Evolutionary conservation across 495 filamentous ascomycete species (phyloP).

Genomic region (Penicillium goetzii): DNA sequence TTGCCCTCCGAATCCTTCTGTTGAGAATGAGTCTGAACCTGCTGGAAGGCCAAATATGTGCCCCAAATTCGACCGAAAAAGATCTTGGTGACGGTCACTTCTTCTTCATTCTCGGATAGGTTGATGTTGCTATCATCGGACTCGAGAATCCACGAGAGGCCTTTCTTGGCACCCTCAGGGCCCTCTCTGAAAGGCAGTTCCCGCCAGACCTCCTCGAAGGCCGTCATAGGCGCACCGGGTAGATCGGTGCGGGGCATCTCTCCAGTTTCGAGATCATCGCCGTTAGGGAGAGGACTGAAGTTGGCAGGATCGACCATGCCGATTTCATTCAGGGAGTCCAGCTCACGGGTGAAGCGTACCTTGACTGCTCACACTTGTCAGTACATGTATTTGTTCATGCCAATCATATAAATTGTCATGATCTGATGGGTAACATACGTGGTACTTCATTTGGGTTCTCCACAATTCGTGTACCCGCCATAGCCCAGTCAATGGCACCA

Average conservation of each 20-base stretch:
- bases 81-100: conserved; percentile 33
- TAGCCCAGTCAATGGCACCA: conserved; percentile 30
- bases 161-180: conserved; percentile 26
- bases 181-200: conserved; percentile 35
- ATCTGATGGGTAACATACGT: conserved; percentile 7
- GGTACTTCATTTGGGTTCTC: conserved; percentile 21
- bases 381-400: not conserved
- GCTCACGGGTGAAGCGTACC: conserved; percentile 23
- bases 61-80: conserved; percentile 46
- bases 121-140: conserved; percentile 26
- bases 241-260: conserved; percentile 31
- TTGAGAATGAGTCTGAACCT: conserved; percentile 31
- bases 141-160: conserved; percentile 45
- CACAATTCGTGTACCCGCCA: conserved; percentile 22
- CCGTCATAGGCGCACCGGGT: conserved; percentile 24
- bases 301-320: conserved; percentile 19
- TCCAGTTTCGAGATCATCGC: conserved; percentile 28
- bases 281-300: conserved; percentile 24
- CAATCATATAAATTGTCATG: not conserved
- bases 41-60: conserved; percentile 40
- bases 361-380: conserved; percentile 10
- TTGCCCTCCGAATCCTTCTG: conserved; percentile 20
- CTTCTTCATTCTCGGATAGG: conserved; percentile 22
- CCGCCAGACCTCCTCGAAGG: conserved; percentile 37
- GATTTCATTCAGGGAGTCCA: conserved; percentile 23